Base-by-base conservation (phyloP, 768 basidiomycete species). In the Coprinopsis sp. region DNA sequence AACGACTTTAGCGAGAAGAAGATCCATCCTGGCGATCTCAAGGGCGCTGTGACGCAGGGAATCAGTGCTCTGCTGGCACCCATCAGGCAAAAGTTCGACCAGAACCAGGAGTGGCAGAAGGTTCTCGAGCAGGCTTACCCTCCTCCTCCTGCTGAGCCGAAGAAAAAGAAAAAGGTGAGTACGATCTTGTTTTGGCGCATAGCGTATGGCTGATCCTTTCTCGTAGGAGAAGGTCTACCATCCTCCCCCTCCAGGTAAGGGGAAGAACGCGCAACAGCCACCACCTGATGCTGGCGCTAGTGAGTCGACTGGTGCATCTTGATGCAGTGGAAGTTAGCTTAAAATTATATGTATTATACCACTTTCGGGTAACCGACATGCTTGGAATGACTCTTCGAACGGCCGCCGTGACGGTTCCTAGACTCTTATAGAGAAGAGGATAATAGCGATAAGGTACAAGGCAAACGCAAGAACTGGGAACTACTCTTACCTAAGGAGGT, bases 11-110 rank as follows among this genome's bases (percentile, higher is more conserved):
- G 72, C 24, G 75, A 72, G 48, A 85, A 82, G 67, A 77, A 78
- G 52, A 57, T 99, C 3, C 92, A 96, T 63, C 96, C 96, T 6
- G 84, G 81, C 25, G 96, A 96, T 64, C 67, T 98, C 60, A 99
- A 99, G 73, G 65, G 64, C 3, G 76, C 81, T 0, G 89, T 95
- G 13, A 76, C 78, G 33, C 79, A 82, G 27, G 84, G 81, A 11
- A 82, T 98, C 61, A 75, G 78, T 58, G 71, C 72, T 21, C 67
- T 99, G 33, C 66, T 98, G 47, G 81, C 79, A 16, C 94, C 95
- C 0, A 83, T 99, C 39, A 78, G 86, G 52, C 77, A 81, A 52
- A 76, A 80, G 41, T 97, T 91, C 58, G 76, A 84, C 55, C 78
- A 69, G 52, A 81, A 79, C 57, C 76, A 84, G 56, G 91, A 91